A percentile compares a stretch with the other conserved stretches of the same genome.
Evolutionary conservation across 2,329 filamentous ascomycete species (phyloP).

Genomic region (Pseudogymnoascus sp.): DNA sequence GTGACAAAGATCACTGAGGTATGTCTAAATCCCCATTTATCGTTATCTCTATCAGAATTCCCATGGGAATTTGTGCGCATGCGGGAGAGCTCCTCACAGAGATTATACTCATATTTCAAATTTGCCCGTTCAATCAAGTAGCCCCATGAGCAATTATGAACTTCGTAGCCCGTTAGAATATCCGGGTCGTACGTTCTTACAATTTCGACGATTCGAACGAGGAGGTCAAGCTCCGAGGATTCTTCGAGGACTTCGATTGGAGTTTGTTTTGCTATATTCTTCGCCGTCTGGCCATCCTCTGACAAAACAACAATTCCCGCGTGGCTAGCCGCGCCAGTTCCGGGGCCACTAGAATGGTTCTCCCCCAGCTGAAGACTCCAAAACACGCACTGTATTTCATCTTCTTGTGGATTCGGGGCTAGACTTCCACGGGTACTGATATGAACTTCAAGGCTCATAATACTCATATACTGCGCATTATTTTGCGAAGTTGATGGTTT

Average conservation of each 20-base stretch:
- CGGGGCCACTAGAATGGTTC: conserved; percentile 43
- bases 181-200: conserved; percentile 82
- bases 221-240: conserved; percentile 71
- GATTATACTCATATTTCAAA: conserved; percentile 78
- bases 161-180: conserved; percentile 89
- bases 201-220: conserved; percentile 79
- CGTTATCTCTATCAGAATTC: conserved; percentile 28
- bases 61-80: conserved; percentile 80
- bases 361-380: conserved; percentile 82
- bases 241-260: conserved; percentile 65
- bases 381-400: conserved; percentile 81
- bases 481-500: conserved; percentile 71
- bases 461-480: conserved; percentile 90
- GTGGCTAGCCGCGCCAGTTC: conserved; percentile 42
- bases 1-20: conserved; percentile 90
- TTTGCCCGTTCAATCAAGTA: conserved; percentile 87
- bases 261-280: conserved; percentile 55
- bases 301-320: conserved; percentile 68
- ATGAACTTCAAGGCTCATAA: conserved; percentile 89
- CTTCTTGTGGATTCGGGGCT: conserved; percentile 81
- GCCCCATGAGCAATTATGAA: conserved; percentile 90
- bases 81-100: conserved; percentile 85
- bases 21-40: conserved; percentile 89
- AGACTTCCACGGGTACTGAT: conserved; percentile 77
- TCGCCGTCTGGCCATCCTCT: conserved; percentile 49